phyloP scores from a whole-genome alignment of 495 filamentous ascomycete species.

The Sphaerosporella brunnea region DNA sequence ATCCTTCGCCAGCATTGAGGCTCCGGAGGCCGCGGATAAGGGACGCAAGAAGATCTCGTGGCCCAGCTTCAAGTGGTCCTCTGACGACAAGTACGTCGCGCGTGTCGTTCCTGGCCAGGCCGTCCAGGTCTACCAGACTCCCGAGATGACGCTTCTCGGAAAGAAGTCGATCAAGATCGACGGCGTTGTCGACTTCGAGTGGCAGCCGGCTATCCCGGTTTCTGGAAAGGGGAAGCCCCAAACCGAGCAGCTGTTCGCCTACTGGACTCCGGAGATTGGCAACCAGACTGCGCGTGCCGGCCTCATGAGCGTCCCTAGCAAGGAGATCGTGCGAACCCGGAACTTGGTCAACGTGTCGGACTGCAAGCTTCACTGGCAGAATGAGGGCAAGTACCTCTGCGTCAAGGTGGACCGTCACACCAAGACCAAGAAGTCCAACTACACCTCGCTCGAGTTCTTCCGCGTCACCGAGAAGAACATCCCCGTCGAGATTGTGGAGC shows the following conservation, averaged over 20 bases:
- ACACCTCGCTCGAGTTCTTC: conserved; percentile 97
- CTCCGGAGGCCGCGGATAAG: conserved; percentile 44
- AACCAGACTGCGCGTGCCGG: conserved; percentile 96
- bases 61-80: conserved; percentile 98
- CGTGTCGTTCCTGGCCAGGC: conserved; percentile 72
- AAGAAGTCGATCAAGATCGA: conserved; percentile 87
- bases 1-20: conserved; percentile 76
- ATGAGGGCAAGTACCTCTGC: conserved; percentile 77
- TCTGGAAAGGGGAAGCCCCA: conserved; percentile 39
- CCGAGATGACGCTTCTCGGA: conserved; percentile 76
- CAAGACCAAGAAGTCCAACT: conserved; percentile 94
- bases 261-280: conserved; percentile 96
- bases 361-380: conserved; percentile 96
- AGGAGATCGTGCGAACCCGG: conserved; percentile 77
- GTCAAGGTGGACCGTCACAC: conserved; percentile 98
- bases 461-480: conserved; percentile 90
- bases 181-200: conserved; percentile 93
- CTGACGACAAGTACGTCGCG: conserved; percentile 92
- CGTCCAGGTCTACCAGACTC: conserved; percentile 87
- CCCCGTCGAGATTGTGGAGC: conserved; percentile 91
- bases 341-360: conserved; percentile 96
- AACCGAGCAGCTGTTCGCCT: conserved; percentile 91
- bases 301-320: conserved; percentile 88
- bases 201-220: conserved; percentile 65
- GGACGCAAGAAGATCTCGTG: conserved; percentile 86